These are phyloP conservation scores for Arthrobotrys megalospora DNA, from an alignment of 2,329 filamentous ascomycete species.

Conservation along the genomic window DNA sequence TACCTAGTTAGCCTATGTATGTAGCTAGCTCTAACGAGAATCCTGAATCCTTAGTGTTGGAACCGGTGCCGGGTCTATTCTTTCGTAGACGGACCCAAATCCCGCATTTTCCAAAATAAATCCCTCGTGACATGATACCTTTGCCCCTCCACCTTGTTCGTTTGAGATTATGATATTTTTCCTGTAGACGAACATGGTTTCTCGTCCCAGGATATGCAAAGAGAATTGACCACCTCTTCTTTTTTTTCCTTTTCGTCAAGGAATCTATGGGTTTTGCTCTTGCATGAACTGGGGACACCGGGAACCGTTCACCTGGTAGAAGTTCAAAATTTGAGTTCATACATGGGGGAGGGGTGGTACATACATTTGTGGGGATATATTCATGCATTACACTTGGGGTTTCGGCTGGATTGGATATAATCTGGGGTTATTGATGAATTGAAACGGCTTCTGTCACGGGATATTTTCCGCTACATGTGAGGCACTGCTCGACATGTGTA, in stretches of 20 bases:
- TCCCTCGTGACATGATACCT: conserved; percentile 45
- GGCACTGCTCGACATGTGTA: conserved; percentile 12
- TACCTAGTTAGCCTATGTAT: conserved; percentile 34
- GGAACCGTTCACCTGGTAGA: conserved; percentile 54
- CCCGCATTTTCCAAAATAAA: conserved; percentile 59
- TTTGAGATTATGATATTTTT: conserved; percentile 35
- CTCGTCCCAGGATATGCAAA: conserved; percentile 30
- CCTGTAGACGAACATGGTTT: conserved; percentile 38
- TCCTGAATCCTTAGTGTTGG: conserved; percentile 32
- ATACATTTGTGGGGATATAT: conserved; percentile 39
- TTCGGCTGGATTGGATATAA: conserved; percentile 48
- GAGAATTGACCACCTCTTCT: conserved; percentile 18
- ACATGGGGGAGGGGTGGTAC: conserved; percentile 10
- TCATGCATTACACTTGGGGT: conserved; percentile 31
- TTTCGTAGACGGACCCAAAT: conserved; percentile 58
- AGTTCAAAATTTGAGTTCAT: conserved; percentile 36
- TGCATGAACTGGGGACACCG: conserved; percentile 27
- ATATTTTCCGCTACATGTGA: conserved; percentile 31
- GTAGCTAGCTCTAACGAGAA: conserved; percentile 35
- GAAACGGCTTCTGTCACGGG: conserved; percentile 52
- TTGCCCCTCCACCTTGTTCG: conserved; percentile 27
- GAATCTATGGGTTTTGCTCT: not conserved
- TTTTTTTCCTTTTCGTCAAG: conserved; percentile 11
- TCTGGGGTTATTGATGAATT: conserved; percentile 36
- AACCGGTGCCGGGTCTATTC: conserved; percentile 2